Conservation (phyloP, 768 basidiomycete genomes). For the Russula foetens region DNA sequence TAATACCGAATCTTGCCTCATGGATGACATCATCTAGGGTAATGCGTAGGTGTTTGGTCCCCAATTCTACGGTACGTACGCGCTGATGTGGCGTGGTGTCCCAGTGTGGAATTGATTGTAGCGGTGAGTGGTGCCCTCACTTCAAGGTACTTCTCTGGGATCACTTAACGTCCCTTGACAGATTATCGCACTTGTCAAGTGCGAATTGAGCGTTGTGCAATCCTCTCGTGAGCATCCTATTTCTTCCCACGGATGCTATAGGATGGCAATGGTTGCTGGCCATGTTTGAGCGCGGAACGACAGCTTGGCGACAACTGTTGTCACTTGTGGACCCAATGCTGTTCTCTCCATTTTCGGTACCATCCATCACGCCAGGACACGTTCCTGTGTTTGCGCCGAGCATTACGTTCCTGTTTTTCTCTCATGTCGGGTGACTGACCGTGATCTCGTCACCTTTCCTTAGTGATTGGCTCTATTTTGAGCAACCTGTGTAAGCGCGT, state of each 20-base stretch:
- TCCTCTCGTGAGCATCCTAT: slow-evolving; percentile 31
- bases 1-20: neutral
- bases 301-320: neutral
- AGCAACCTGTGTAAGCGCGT: slow-evolving; percentile 34
- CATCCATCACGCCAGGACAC: neutral
- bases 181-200: slow-evolving; percentile 40
- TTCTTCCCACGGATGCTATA: neutral
- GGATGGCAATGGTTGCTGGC: neutral
- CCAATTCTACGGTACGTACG: neutral
- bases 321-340: neutral
- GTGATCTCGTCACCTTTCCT: neutral
- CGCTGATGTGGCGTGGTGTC: neutral
- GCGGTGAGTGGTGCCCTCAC: slow-evolving; percentile 25
- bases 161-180: slow-evolving; percentile 21
- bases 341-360: neutral
- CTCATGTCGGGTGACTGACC: neutral
- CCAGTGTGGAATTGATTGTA: slow-evolving; percentile 37
- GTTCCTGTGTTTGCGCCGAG: neutral
- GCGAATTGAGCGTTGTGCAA: slow-evolving; percentile 39
- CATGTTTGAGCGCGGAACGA: neutral
- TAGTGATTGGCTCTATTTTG: slow-evolving; percentile 40
- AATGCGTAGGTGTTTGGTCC: slow-evolving; percentile 23
- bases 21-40: slow-evolving; percentile 18
- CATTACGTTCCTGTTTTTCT: neutral
- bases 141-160: neutral